Evolutionary conservation across 192 early-diverging fungal species (phyloP), one percentile per base, ranked within the genome.

Genomic region (Obelidium mucronatum): DNA sequence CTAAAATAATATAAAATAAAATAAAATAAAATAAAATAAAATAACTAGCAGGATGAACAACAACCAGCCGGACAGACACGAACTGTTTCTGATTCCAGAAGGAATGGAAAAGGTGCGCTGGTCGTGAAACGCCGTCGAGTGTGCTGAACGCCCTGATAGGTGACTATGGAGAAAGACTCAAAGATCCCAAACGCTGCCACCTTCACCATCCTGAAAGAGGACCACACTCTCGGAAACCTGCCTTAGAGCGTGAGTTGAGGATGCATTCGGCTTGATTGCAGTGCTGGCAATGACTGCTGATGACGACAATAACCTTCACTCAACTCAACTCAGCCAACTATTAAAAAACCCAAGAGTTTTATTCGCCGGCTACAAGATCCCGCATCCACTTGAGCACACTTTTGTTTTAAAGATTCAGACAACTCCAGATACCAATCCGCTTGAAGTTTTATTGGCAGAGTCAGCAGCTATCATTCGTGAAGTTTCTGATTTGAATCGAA

Each of bases 171-270:
- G 26, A 91, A 89, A 70, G 97, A 98, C 79, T 89, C 94, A 40
- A 95, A 95, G 80, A 92, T 98, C 80, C 92, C 94, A 22, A 98
- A 99, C 78, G 95, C 95, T 52, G 91, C 94, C 2, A 95, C 92
- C 17, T 96, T 98, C 81, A 91, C 88, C 52, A 90, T 99, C 51
- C 88, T 95, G 52, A 92, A 92, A 78, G 98, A 99, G 80, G 98
- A 99, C 84, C 98, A 99, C 78, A 99, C 97, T 22, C 82, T 99
- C 2, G 98, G 92, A 28, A 98, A 98, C 79, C 88, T 97, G 74
- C n/a, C 87, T 99, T n/a, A 80, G 96, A 82, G 91, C 90, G 95
- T 96, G 89, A 84, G 83, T 76, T 2, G 13, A n/a, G n/a, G n/a
- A 52, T n/a, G 51, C n/a, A n/a, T n/a, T n/a, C n/a, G n/a, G n/a